Conservation (phyloP, 108 stramenopile species). For the Ochromonas danica region DNA sequence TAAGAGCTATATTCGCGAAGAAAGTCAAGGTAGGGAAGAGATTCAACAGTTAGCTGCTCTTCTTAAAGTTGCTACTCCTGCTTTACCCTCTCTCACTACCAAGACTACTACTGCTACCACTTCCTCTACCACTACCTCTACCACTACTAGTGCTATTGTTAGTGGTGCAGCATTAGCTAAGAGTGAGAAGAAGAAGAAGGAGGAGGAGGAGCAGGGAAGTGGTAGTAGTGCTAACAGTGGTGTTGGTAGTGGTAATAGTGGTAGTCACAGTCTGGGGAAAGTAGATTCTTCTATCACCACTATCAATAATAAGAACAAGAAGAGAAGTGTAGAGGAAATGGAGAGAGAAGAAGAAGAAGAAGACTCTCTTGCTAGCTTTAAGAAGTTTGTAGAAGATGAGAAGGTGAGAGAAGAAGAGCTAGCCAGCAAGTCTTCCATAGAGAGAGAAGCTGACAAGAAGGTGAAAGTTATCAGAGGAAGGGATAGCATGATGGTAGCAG, state of each 20-base stretch:
- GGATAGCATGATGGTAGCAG: too few relatives aligned
- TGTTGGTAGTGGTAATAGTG: not conserved
- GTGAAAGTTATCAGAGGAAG: too few relatives aligned
- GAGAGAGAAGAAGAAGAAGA: not conserved
- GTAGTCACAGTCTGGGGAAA: not conserved
- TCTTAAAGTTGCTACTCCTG: not conserved
- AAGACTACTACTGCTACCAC: not conserved
- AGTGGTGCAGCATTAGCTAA: too few relatives aligned
- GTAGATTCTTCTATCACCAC: not conserved
- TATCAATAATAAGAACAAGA: not conserved
- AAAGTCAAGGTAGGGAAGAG: too few relatives aligned
- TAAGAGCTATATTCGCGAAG: too few relatives aligned
- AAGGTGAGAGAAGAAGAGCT: not conserved
- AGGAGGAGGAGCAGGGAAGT: too few relatives aligned
- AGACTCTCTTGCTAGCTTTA: not conserved
- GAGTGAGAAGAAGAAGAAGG: too few relatives aligned
- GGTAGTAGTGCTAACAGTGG: not conserved
- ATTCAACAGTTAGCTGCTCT: too few relatives aligned
- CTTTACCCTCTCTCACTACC: not conserved
- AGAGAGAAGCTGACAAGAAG: too few relatives aligned
- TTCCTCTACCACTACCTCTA: constrained; percentile 2
- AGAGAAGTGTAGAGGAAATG: not conserved
- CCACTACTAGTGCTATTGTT: not conserved
- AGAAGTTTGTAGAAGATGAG: not conserved
- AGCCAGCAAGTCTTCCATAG: too few relatives aligned